phyloP scores from a whole-genome alignment of 2,329 filamentous ascomycete species.

The Colletotrichum scovillei region DNA sequence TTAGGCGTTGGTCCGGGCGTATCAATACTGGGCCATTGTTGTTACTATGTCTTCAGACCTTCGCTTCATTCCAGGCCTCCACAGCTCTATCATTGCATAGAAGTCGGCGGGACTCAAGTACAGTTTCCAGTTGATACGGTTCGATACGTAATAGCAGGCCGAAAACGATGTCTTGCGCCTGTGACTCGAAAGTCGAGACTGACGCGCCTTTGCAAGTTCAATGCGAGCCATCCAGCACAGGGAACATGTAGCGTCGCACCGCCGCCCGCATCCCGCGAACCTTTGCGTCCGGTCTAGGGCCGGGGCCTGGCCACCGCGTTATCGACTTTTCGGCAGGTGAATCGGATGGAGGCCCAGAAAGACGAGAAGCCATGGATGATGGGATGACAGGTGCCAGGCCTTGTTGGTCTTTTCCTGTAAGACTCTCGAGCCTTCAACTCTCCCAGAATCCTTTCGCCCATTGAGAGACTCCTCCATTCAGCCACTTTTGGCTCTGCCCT shows the following conservation, averaged over 20 bases:
- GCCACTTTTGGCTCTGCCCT: neutral
- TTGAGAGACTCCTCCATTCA: neutral
- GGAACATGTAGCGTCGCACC: constrained; percentile 1
- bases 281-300: neutral
- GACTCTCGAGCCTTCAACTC: neutral
- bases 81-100: neutral
- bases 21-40: constrained; percentile 7
- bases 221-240: neutral
- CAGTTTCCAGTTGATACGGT: no score
- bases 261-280: neutral
- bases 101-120: neutral
- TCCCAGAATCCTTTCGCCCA: neutral
- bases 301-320: constrained; percentile 7
- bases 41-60: neutral
- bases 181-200: no score
- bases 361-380: constrained; percentile 5
- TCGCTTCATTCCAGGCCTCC: neutral
- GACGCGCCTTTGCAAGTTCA: neutral
- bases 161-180: neutral
- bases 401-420: neutral
- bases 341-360: neutral
- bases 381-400: neutral
- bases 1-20: constrained; percentile 18
- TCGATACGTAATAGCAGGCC: neutral
- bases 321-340: constrained; percentile 33